Evolutionary conservation across 176 grass and related monocot genomes (phyloP), one percentile per base, ranked within the genome.

Genomic region (Panicum miliaceum): DNA sequence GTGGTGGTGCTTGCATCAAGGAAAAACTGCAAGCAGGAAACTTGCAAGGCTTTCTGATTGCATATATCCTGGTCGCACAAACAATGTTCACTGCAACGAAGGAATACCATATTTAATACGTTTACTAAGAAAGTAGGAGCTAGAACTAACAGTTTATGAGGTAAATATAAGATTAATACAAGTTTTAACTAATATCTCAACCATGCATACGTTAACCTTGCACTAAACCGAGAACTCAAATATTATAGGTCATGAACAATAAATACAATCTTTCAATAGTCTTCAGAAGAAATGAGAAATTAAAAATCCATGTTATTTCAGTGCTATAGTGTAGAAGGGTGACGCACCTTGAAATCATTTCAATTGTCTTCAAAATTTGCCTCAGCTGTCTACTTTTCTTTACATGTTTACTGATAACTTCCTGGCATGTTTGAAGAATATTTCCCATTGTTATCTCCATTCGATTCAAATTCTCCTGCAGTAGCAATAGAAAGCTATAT

Each of bases 21-120:
- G 70, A 81, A 89, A 71, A 91, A 85, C 72, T 91, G 76, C 87
- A 94, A 85, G 81, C 92, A 89, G 18, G 72, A 76, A 63, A 74
- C 25, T 48, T 63, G 79, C 66, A 71, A 63, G 27, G 51, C 25
- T 46, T 56, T 60, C 35, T 79, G 51, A 20, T 62, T 57, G 50
- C 79, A 36, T 81, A 66, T 59, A 75, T 86, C 70, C 23, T 90
- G 65, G 70, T 62, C 42, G 54, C 77, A 70, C 77, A 79, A 81
- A 58, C 83, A 73, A 9, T 50, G 81, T 89, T 89, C 86, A 13
- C 92, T 94, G 52, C 63, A 89, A 85, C 64, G 63, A 70, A 81
- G 47, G 81, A 68, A 27, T 68, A 15, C 29, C 29, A n/a, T 13
- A 76, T 5, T 56, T 37, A 46, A 83, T 4, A 12, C 35, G 26